Conservation (phyloP, 2,329 filamentous ascomycete species). For the Coniochaeta ligniaria region DNA sequence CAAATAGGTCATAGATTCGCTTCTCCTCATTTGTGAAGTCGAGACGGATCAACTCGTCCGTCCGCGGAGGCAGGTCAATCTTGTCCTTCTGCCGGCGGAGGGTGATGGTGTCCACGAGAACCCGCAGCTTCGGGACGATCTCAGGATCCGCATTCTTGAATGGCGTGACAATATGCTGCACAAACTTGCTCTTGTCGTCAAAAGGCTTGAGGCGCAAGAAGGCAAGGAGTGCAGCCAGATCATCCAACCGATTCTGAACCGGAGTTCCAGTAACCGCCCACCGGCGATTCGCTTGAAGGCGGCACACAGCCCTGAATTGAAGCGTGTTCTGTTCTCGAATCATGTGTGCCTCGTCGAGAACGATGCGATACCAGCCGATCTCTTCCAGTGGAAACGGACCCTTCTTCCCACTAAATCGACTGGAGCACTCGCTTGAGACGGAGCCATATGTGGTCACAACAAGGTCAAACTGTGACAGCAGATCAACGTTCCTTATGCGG, state of each 20-base stretch:
- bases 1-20: slow-evolving; percentile 76
- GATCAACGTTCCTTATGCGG: slow-evolving; percentile 60
- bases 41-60: slow-evolving; percentile 66
- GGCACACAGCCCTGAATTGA: slow-evolving; percentile 79
- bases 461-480: slow-evolving; percentile 69
- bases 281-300: slow-evolving; percentile 69
- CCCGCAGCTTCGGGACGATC: slow-evolving; percentile 75
- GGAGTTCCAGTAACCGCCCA: slow-evolving; percentile 98
- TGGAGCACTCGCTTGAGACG: slow-evolving; percentile 68
- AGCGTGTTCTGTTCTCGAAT: slow-evolving; percentile 80
- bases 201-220: slow-evolving; percentile 85
- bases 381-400: slow-evolving; percentile 61
- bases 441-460: slow-evolving; percentile 93
- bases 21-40: slow-evolving; percentile 71
- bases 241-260: slow-evolving; percentile 88
- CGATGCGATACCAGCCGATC: slow-evolving; percentile 87
- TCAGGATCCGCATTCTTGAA: slow-evolving; percentile 83
- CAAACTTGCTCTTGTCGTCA: slow-evolving; percentile 68
- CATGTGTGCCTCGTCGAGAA: slow-evolving; percentile 90
- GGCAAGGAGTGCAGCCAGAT: slow-evolving; percentile 77
- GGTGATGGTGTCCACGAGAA: slow-evolving; percentile 92
- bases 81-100: slow-evolving; percentile 86
- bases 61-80: slow-evolving; percentile 70
- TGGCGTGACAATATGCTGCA: slow-evolving; percentile 71
- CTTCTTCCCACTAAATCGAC: slow-evolving; percentile 53